A percentile compares a stretch with the other conserved stretches of the same genome.
These are phyloP conservation scores for Knufia fluminis DNA, from an alignment of 2,329 filamentous ascomycete genomes.

Conservation along the genomic window DNA sequence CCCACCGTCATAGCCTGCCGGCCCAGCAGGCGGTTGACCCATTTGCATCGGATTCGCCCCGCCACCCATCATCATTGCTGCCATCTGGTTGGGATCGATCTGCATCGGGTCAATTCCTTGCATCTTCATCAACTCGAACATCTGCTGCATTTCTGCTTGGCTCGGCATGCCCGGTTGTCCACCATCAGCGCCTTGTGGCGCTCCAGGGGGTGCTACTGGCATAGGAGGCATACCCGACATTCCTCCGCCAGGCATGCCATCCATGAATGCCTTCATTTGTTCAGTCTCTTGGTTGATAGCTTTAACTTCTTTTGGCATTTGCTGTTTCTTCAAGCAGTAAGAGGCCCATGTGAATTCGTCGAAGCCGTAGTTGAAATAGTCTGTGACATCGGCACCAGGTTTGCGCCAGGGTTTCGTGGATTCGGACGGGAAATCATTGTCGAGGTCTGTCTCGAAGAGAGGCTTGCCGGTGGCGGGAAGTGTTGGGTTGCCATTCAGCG, in stretches of 20 bases:
- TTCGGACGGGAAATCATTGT: constrained; percentile 61
- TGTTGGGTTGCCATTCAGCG: constrained; percentile 66
- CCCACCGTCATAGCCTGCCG: constrained; percentile 15
- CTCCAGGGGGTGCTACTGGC: constrained; percentile 7
- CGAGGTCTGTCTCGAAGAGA: constrained; percentile 69
- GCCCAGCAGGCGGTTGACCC: constrained; percentile 24
- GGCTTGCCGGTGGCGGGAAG: constrained; percentile 69
- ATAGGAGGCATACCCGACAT: constrained; percentile 39
- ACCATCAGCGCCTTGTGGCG: constrained; percentile 29
- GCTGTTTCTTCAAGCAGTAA: constrained; percentile 82
- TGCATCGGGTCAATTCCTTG: constrained; percentile 45
- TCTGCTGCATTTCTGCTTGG: constrained; percentile 42
- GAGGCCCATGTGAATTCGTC: constrained; percentile 75
- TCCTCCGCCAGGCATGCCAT: constrained; percentile 32
- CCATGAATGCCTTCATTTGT: constrained; percentile 52
- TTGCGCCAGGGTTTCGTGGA: constrained; percentile 88
- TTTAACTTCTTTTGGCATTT: constrained; percentile 64
- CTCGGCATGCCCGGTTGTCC: constrained; percentile 37
- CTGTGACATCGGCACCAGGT: constrained; percentile 85
- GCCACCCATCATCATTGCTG: constrained; percentile 43
- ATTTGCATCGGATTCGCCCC: constrained; percentile 26
- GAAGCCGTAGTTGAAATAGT: constrained; percentile 67
- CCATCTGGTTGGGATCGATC: constrained; percentile 45
- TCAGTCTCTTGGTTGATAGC: constrained; percentile 66
- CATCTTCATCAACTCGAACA: constrained; percentile 47